phyloP scores from a whole-genome alignment of 2,329 filamentous ascomycete species.

The Pseudocercospora macadamiae region DNA sequence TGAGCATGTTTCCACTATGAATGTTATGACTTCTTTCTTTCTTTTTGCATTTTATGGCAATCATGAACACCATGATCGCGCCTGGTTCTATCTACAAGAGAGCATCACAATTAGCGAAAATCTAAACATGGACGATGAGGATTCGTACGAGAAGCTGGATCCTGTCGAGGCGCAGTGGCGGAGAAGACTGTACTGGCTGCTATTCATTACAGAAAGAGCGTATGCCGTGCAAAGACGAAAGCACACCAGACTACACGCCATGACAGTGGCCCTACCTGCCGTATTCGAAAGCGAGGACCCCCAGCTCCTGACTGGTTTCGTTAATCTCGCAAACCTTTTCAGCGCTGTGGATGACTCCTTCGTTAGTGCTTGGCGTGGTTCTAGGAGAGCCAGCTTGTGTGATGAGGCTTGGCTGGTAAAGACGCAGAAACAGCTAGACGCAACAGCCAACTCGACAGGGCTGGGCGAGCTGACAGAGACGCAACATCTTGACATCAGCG shows the following conservation, averaged over 20 bases:
- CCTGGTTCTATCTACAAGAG: conserved; percentile 42
- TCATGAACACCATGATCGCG: conserved; percentile 36
- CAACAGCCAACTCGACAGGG: conserved; percentile 31
- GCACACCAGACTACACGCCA: conserved; percentile 36
- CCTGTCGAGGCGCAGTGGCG: conserved; percentile 39
- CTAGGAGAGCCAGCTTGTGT: conserved; percentile 37
- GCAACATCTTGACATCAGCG: conserved; percentile 39
- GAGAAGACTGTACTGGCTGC: conserved; percentile 51
- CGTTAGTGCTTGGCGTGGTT: conserved; percentile 40
- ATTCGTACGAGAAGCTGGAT: conserved; percentile 36
- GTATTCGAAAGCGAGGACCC: conserved; percentile 41
- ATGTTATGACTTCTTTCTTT: conserved; percentile 42
- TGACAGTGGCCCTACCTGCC: conserved; percentile 34
- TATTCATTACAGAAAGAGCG: conserved; percentile 61
- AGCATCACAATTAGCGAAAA: conserved; percentile 39
- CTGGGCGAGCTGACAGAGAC: conserved; percentile 38
- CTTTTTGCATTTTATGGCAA: conserved; percentile 42
- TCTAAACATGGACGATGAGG: conserved; percentile 39
- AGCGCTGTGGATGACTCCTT: conserved; percentile 41
- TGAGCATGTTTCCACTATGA: conserved; percentile 32
- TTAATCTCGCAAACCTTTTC: conserved; percentile 41
- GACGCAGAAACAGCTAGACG: conserved; percentile 40
- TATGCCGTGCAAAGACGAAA: conserved; percentile 42
- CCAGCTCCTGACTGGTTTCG: conserved; percentile 39
- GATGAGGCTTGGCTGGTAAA: conserved; percentile 39